Percentiles rank a stretch among this genome's conserved stretches.
phyloP scores from a whole-genome alignment of 306 rosid species.

The Castanopsis chinensis region DNA sequence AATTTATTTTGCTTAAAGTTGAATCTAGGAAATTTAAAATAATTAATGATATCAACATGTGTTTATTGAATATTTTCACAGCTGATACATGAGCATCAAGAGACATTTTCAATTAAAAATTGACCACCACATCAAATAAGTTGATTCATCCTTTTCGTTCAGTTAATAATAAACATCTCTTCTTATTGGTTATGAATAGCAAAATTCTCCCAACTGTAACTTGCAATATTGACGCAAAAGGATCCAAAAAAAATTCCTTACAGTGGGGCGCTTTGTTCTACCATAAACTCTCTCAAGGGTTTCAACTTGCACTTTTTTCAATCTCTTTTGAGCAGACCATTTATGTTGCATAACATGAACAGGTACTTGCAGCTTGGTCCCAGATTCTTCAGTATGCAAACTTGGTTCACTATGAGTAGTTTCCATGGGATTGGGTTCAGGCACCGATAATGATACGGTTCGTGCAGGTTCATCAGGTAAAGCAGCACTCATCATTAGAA shows the following conservation, averaged over 20 bases:
- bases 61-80: background rate
- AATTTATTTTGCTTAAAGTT: too few species aligned
- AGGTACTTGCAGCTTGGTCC: conserved; percentile 44
- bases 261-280: conserved; percentile 90
- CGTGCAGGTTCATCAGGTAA: conserved; percentile 58
- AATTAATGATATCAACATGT: background rate
- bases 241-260: conserved; percentile 40
- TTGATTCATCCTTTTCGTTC: background rate
- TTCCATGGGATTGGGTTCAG: conserved; percentile 43
- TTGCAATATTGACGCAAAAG: conserved; percentile 4
- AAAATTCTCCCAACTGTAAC: conserved; percentile 7
- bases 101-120: background rate
- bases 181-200: background rate
- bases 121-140: background rate
- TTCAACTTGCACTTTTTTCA: conserved; percentile 71
- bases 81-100: background rate
- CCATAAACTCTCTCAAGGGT: conserved; percentile 74
- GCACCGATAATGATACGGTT: conserved; percentile 13
- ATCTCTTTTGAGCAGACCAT: conserved; percentile 72
- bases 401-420: conserved; percentile 33
- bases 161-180: background rate
- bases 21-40: too few species aligned
- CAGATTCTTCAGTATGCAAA: conserved; percentile 27
- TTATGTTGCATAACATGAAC: conserved; percentile 64
- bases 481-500: conserved; percentile 75